Evolutionary conservation across 2,329 filamentous ascomycete genomes (phyloP).

Genomic region (Neopestalotiopsis sp.): DNA sequence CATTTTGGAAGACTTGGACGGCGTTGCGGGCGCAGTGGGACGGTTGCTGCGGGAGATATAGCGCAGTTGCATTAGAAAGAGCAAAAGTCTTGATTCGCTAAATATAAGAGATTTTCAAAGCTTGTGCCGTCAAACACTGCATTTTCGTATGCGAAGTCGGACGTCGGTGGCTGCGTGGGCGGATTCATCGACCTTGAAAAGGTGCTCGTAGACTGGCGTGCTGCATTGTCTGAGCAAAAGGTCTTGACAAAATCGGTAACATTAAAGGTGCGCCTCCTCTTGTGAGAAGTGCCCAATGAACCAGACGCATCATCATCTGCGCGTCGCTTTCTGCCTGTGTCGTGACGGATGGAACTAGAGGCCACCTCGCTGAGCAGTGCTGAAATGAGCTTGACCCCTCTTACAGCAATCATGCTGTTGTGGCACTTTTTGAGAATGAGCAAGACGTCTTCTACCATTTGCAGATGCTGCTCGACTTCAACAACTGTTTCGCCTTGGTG

Average conservation of each 20-base stretch:
- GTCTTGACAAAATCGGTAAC: constrained; percentile 33
- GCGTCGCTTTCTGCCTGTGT: neutral
- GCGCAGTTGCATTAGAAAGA: constrained; percentile 15
- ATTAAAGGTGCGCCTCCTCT: constrained; percentile 27
- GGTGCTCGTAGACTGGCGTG: constrained; percentile 5
- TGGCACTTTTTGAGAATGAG: constrained; percentile 35
- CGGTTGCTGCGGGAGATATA: constrained; percentile 11
- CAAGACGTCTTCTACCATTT: constrained; percentile 38
- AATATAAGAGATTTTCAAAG: constrained; percentile 30
- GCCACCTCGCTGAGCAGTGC: constrained; percentile 32
- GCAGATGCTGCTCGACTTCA: constrained; percentile 36
- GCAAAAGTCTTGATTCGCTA: constrained; percentile 29
- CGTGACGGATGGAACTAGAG: neutral
- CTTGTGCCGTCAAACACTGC: constrained; percentile 19
- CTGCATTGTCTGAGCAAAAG: constrained; percentile 30
- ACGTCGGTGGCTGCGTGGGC: neutral
- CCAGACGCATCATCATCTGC: neutral
- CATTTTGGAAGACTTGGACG: constrained; percentile 17
- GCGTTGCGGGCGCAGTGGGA: constrained; percentile 12
- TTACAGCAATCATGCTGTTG: constrained; percentile 43
- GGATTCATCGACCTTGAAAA: constrained; percentile 3
- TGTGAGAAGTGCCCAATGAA: constrained; percentile 1
- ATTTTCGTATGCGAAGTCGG: constrained; percentile 23
- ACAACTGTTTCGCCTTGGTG: constrained; percentile 28
- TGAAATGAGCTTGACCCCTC: constrained; percentile 41